Conservation (phyloP, 192 early-diverging fungal genomes). For the Coemansia sp. region DNA sequence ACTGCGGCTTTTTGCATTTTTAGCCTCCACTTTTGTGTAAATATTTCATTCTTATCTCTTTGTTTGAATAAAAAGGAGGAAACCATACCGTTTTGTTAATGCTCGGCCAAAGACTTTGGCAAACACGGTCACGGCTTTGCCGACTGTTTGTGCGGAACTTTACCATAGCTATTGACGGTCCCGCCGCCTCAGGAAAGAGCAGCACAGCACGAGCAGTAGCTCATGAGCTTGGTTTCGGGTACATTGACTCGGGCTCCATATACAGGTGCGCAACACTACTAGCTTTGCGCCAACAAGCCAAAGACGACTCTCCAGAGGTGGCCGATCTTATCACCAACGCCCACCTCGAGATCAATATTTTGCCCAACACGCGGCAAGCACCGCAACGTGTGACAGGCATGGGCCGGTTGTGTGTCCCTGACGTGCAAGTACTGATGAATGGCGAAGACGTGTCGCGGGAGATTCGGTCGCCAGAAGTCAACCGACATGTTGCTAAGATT, state of each 20-base stretch:
- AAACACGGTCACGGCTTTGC: neutral
- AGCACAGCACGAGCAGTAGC: conserved; percentile 74
- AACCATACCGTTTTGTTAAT: neutral
- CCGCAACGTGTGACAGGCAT: conserved; percentile 13
- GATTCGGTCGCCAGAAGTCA: conserved; percentile 61
- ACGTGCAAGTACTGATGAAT: conserved; percentile 51
- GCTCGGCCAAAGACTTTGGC: neutral
- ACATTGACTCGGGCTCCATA: conserved; percentile 78
- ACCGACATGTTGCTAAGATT: conserved; percentile 58
- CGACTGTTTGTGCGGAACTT: conserved; percentile 8
- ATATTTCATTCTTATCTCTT: no score
- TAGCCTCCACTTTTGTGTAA: no score
- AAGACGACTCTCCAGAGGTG: conserved; percentile 16
- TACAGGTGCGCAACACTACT: conserved; percentile 54
- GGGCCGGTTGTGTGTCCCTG: conserved; percentile 27
- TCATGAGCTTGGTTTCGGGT: conserved; percentile 62
- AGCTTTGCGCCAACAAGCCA: conserved; percentile 18
- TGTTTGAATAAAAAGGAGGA: no score
- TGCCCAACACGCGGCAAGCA: conserved; percentile 11
- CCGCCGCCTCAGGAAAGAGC: conserved; percentile 81
- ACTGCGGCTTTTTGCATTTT: no score
- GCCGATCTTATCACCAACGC: conserved; percentile 21
- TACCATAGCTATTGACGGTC: conserved; percentile 77
- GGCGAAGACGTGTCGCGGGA: conserved; percentile 64
- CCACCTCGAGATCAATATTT: conserved; percentile 28